phyloP scores from a whole-genome alignment of 2,329 filamentous ascomycete species.

The Geosmithia flava region DNA sequence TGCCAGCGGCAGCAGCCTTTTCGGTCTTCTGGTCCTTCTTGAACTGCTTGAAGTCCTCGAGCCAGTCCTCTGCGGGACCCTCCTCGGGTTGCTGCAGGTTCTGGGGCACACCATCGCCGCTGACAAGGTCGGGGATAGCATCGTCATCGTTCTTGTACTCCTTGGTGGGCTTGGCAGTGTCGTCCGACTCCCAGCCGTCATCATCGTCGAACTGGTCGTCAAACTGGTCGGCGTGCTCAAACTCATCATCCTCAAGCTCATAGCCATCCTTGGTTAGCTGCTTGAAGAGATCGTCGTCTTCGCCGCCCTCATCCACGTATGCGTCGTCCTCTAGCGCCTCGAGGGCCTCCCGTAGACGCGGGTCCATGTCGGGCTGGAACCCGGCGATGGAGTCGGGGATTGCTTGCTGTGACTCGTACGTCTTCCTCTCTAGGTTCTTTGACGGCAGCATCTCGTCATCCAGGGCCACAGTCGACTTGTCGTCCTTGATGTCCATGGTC shows the following conservation, averaged over 20 bases:
- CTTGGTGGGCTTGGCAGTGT: slow-evolving; percentile 65
- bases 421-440: slow-evolving; percentile 63
- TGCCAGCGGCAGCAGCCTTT: slow-evolving; percentile 19
- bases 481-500: slow-evolving; percentile 29
- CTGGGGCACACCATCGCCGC: slow-evolving; percentile 14
- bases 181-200: slow-evolving; percentile 90
- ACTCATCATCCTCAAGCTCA: slow-evolving; percentile 71
- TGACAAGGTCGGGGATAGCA: slow-evolving; percentile 32
- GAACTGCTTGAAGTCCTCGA: slow-evolving; percentile 88
- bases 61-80: slow-evolving; percentile 66
- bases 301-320: slow-evolving; percentile 73
- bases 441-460: slow-evolving; percentile 68
- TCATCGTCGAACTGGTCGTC: slow-evolving; percentile 49
- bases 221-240: slow-evolving; percentile 51
- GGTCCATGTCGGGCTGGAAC: slow-evolving; percentile 97
- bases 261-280: slow-evolving; percentile 55
- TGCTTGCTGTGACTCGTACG: slow-evolving; percentile 88
- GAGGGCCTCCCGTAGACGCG: slow-evolving; percentile 75
- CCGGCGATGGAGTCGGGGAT: slow-evolving; percentile 84
- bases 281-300: slow-evolving; percentile 78
- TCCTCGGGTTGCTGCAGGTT: slow-evolving; percentile 41
- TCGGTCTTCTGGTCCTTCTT: slow-evolving; percentile 61
- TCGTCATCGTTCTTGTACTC: slow-evolving; percentile 33
- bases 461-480: slow-evolving; percentile 44
- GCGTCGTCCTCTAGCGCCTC: slow-evolving; percentile 93